Evolutionary conservation across 2,329 filamentous ascomycete species (phyloP), one percentile per base, ranked within the genome.

Genomic region (Colletotrichum sp.): DNA sequence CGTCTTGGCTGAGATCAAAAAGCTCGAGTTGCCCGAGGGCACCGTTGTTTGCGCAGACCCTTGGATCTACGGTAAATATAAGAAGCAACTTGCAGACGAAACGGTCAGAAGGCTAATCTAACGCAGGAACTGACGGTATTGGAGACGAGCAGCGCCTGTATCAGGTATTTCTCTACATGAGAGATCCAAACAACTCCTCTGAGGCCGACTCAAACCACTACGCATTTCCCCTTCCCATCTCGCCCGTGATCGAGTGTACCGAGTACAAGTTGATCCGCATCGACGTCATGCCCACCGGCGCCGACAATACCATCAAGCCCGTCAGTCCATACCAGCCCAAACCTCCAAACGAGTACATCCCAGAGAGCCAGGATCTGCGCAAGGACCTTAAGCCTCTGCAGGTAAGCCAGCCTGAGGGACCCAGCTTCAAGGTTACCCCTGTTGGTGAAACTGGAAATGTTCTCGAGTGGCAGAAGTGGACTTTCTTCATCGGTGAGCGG

Each of bases 161-260:
- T 32, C 74, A 76, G 65, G 64, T 73, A 5, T 76, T 74, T 48
- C 71, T 76, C 39, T 76, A 76, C 22, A 88, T 93, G 83, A 86
- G 91, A 26, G 92, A 93, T 78, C 91, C 92, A 4, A 84, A 86
- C 34, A 92, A 94, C 80, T 79, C 90, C 1, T 81, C 84, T 8
- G 90, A 93, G 79, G 83, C 84, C n/a, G 93, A 95, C 80, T 90
- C 90, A 57, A 94, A 93, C 80, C 92, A 94, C 81, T 94, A 94
- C 80, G 91, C 93, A 1, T 89, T 93, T 78, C 93, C 93, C 1
- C 85, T 94, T 3, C 88, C 90, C n/a, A 91, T 93, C 77, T 93
- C 92, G 3, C 93, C 93, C 0, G 93, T 95, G 24, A 86, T 95
- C 57, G 92, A 92, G 80, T 90, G 89, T 0, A 88, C 89, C 55